Evolutionary conservation across 2,329 filamentous ascomycete species (phyloP).

Genomic region (Neonectria faginata): DNA sequence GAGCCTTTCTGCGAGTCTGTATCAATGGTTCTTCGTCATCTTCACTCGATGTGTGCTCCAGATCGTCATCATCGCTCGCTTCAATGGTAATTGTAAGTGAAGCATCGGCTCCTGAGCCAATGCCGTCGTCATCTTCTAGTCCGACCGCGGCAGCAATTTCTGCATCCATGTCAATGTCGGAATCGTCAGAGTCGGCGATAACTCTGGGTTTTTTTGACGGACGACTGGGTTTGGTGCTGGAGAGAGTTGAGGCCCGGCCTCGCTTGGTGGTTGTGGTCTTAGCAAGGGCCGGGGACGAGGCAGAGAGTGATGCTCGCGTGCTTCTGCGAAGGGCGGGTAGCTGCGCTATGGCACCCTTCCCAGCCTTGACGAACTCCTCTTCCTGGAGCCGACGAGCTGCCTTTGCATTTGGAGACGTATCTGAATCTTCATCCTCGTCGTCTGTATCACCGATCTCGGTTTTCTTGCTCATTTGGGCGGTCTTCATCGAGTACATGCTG

Average conservation of each 20-base stretch:
- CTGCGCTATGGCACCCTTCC: slow-evolving; percentile 5
- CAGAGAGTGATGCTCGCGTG: slow-evolving; percentile 16
- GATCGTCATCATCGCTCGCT: slow-evolving; percentile 30
- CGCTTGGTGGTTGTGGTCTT: slow-evolving; percentile 40
- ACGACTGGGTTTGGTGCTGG: slow-evolving; percentile 33
- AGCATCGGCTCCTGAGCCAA: slow-evolving; percentile 30
- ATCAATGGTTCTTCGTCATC: slow-evolving; percentile 47
- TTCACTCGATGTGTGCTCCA: slow-evolving; percentile 42
- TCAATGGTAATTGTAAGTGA: slow-evolving; percentile 34
- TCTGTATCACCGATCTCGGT: slow-evolving; percentile 56
- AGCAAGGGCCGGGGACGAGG: slow-evolving; percentile 22
- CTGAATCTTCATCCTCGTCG: slow-evolving; percentile 47
- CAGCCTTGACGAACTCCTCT: slow-evolving; percentile 46
- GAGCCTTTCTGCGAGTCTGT: slow-evolving; percentile 14
- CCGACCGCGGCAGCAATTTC: slow-evolving; percentile 46
- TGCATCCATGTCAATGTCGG: slow-evolving; percentile 48
- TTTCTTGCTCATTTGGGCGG: slow-evolving; percentile 58
- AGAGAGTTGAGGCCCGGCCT: slow-evolving; percentile 39
- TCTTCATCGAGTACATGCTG: slow-evolving; percentile 63
- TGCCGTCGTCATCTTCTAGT: slow-evolving; percentile 31
- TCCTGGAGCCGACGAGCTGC: slow-evolving; percentile 52
- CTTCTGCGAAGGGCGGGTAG: slow-evolving; percentile 33
- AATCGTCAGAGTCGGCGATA: slow-evolving; percentile 48
- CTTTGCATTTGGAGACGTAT: slow-evolving; percentile 44
- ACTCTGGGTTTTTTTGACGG: slow-evolving; percentile 48